Evolutionary conservation across 306 rosid species (phyloP), one percentile per base, ranked within the genome.

Genomic region (Alnus glutinosa): DNA sequence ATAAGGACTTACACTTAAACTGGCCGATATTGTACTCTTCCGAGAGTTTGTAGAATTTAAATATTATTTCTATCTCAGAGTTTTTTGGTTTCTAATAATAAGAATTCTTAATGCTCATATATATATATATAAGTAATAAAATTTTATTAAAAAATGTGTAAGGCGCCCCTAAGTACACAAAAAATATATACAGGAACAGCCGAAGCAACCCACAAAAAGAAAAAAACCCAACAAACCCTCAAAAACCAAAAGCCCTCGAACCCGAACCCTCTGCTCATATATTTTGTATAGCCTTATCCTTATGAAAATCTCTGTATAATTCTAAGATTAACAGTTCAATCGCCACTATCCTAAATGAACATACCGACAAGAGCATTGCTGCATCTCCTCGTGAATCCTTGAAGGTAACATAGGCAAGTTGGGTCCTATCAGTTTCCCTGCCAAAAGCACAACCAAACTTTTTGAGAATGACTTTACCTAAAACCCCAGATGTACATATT

Each of bases 351-450:
- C 98, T 94, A 80, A 32, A 30, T 2, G 36, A 75, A 68, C 90
- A 76, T 90, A 94, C 98, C 28, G 97, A 88, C 59, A 92, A 77
- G 42, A 90, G 92, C 70, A 89, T 75, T 12, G 97, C 98, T 66
- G 91, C 90, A 8, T 90, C 91, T 44, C 92, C 97, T 64, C 88
- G 89, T 73, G 93, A 81, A 79, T 94, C 90, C 89, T 88, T 84
- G 76, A 87, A 94, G 42, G 98, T 94, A 71, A 90, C 94, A 83
- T 88, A 94, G 16, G 98, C 93, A 70, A 87, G 76, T 76, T 89
- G 97, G 71, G 94, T 92, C 28, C 57, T 88, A 79, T 85, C 95
- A 63, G 86, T 82, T 85, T 91, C 97, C 78, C 98, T 92, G 79
- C 70, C 68, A 74, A 48, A 71, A 23, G 28, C 36, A 64, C 37